A percentile compares a stretch with the other conserved stretches of the same genome.
Evolutionary conservation across 2,329 filamentous ascomycete genomes (phyloP).

Genomic region (Apiospora rasikravindrae): DNA sequence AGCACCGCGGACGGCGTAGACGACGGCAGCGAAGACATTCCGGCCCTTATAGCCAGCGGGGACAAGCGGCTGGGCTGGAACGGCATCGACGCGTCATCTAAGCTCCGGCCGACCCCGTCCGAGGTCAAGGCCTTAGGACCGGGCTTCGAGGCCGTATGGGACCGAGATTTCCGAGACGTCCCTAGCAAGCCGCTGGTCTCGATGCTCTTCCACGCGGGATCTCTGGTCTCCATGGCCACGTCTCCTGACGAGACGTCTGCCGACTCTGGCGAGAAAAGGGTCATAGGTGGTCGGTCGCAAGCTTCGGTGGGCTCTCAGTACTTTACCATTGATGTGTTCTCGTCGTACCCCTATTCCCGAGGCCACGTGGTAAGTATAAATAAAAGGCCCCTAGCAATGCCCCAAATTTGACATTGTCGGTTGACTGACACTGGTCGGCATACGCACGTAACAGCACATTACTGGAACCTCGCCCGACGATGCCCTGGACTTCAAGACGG

Average conservation of each 20-base stretch:
- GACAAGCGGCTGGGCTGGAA: conserved; percentile 57
- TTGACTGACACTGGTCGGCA: background rate
- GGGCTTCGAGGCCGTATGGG: conserved; percentile 55
- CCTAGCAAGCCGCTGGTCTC: conserved; percentile 51
- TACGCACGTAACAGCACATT: conserved; percentile 57
- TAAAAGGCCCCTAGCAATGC: too few species aligned
- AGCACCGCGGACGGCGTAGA: conserved; percentile 48
- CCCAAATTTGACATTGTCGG: too few species aligned
- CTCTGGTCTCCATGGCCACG: background rate
- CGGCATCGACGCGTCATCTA: conserved; percentile 54
- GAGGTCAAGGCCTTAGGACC: conserved; percentile 56
- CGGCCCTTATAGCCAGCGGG: conserved; percentile 31
- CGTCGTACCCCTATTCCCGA: conserved; percentile 64
- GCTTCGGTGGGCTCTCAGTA: conserved; percentile 46
- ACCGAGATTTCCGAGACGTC: conserved; percentile 49
- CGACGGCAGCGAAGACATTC: conserved; percentile 31
- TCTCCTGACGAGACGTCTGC: too few species aligned
- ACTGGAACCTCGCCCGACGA: conserved; percentile 47
- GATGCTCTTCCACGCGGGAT: conserved; percentile 28
- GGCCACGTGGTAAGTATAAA: conserved; percentile 38
- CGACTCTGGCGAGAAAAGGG: conserved; percentile 19
- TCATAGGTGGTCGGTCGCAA: conserved; percentile 27
- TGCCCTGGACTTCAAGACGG: conserved; percentile 60
- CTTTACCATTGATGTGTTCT: conserved; percentile 55
- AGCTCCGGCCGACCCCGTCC: conserved; percentile 54